Evolutionary conservation across 2,329 filamentous ascomycete genomes (phyloP), one percentile per base, ranked within the genome.

Genomic region (Pestalotiopsis sp.): DNA sequence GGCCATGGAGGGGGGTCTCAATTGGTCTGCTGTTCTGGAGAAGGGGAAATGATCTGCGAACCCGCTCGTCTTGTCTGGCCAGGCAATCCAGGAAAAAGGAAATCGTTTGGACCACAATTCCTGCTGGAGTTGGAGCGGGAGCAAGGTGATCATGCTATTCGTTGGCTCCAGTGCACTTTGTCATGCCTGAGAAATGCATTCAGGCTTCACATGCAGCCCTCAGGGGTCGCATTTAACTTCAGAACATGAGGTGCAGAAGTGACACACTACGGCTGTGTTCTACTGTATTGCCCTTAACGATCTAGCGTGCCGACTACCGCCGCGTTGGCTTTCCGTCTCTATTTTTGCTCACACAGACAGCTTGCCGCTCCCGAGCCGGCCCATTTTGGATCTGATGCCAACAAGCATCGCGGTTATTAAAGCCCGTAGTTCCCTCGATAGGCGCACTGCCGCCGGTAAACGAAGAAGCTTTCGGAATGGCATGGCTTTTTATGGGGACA

Each of bases 1-100:
- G 27, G 27, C 20, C 25, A 39, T 20, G n/a, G 25, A 61, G 25
- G 17, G 17, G 45, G 45, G 45, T 14, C n/a, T 58, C 20, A n/a
- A 58, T 20, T 58, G 20, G 56, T 23, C 23, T 58, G 12, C 12
- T 61, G 59, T 36, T 7, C 59, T 61, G 31, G n/a, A 27, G 27
- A 20, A 61, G 39, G n/a, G 41, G 61, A 23, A 64, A 64, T 45
- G 61, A 64, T 64, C 61, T 45, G 61, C 61, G 61, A 64, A 38
- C 36, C 20, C 39, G 20, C 61, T 49, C n/a, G 38, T 17, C 17
- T 60, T 27, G 31, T 36, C 23, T 27, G 57, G 45, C 17, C 45
- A n/a, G 45, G 45, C 7, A 31, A 31, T 31, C 27, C 45, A 52
- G 45, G 45, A 52, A 52, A 52, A 52, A 52, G 45, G 45, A 52